Evolutionary conservation across 2,329 filamentous ascomycete species (phyloP).

Genomic region (Calonectria crousiana): DNA sequence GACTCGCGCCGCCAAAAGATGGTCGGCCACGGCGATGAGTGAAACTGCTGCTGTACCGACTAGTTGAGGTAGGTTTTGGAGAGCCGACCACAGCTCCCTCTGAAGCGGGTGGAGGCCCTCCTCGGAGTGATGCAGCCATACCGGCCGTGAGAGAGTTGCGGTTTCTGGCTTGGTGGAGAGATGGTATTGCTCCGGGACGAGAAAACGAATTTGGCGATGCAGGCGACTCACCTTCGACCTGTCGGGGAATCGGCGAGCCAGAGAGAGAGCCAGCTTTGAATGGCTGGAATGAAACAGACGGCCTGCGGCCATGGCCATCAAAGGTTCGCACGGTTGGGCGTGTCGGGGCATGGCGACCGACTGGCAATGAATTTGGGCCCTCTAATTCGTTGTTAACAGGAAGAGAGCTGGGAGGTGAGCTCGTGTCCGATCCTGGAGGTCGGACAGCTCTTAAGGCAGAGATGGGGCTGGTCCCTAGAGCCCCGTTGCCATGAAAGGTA

Average conservation of each 20-base stretch:
- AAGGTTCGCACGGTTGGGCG: slow-evolving; percentile 59
- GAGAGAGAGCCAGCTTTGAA: slow-evolving; percentile 98
- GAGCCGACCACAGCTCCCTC: slow-evolving; percentile 79
- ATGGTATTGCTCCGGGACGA: slow-evolving; percentile 61
- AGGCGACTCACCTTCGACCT: slow-evolving; percentile 63
- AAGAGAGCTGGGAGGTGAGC: slow-evolving; percentile 67
- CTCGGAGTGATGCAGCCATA: slow-evolving; percentile 79
- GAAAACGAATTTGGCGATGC: slow-evolving; percentile 67
- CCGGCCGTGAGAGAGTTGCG: slow-evolving; percentile 80
- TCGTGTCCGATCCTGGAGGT: slow-evolving; percentile 70
- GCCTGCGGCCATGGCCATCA: slow-evolving; percentile 72
- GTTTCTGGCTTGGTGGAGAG: slow-evolving; percentile 70
- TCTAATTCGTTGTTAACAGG: slow-evolving; percentile 60
- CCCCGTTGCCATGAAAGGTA: slow-evolving; percentile 86
- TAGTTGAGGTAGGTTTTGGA: slow-evolving; percentile 82
- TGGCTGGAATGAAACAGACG: slow-evolving; percentile 91
- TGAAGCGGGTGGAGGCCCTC: slow-evolving; percentile 71
- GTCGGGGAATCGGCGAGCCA: slow-evolving; percentile 77
- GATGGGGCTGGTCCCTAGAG: slow-evolving; percentile 85
- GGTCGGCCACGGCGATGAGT: slow-evolving; percentile 83
- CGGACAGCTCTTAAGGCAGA: slow-evolving; percentile 82
- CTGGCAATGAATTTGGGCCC: slow-evolving; percentile 67
- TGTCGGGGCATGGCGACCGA: slow-evolving; percentile 49
- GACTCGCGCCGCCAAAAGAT: slow-evolving; percentile 81
- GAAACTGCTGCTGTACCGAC: slow-evolving; percentile 94